Evolutionary conservation across 805 yeast genomes (phyloP).

Genomic region (Debaryomyces prosopidis): DNA sequence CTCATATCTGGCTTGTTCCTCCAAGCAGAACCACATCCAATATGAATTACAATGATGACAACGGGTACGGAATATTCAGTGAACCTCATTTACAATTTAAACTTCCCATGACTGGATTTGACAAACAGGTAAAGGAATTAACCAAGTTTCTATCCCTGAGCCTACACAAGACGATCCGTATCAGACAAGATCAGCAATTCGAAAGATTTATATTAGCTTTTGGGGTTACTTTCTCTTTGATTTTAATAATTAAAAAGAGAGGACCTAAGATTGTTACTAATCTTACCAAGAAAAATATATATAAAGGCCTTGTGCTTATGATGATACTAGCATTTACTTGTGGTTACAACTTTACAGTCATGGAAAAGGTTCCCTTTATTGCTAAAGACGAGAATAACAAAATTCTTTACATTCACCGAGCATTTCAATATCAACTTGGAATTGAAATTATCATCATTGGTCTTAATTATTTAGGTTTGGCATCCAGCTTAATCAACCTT

Average conservation of each 20-base stretch:
- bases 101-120: slow-evolving; percentile 36
- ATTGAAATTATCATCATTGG: slow-evolving; percentile 59
- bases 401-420: slow-evolving; percentile 64
- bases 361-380: slow-evolving; percentile 62
- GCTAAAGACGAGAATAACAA: slow-evolving; percentile 51
- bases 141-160: slow-evolving; percentile 54
- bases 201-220: slow-evolving; percentile 48
- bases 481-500: slow-evolving; percentile 39
- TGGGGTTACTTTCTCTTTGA: slow-evolving; percentile 40
- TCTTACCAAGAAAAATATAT: slow-evolving; percentile 21
- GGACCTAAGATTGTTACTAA: slow-evolving; percentile 28
- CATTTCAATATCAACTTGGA: slow-evolving; percentile 69
- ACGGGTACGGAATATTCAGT: slow-evolving; percentile 18
- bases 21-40: slow-evolving; percentile 24
- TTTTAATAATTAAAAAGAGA: slow-evolving; percentile 51
- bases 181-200: slow-evolving; percentile 43
- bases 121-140: slow-evolving; percentile 45
- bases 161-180: slow-evolving; percentile 42
- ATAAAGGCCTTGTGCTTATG: slow-evolving; percentile 31
- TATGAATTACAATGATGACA: slow-evolving; percentile 21
- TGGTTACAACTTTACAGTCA: slow-evolving; percentile 66
- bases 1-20: slow-evolving; percentile 70
- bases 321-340: slow-evolving; percentile 49
- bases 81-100: slow-evolving; percentile 34
- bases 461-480: slow-evolving; percentile 49